These are phyloP conservation scores for Zychaea mexicana DNA, from an alignment of 371 early-diverging fungal species.

Conservation along the genomic window DNA sequence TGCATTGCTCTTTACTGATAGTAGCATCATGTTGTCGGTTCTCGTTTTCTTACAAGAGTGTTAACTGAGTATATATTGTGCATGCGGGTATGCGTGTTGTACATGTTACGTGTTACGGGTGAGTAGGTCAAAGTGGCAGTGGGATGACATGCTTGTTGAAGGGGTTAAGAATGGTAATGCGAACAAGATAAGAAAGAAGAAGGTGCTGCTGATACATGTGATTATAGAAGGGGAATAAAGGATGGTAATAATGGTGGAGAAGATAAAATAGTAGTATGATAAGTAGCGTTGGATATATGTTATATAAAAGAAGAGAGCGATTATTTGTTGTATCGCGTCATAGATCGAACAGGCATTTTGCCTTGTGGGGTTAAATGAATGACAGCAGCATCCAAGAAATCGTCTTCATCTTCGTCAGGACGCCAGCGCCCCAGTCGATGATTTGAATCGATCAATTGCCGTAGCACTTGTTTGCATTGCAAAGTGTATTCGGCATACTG, in stretches of 20 bases:
- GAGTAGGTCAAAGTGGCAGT: too few species aligned
- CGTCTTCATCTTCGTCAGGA: constrained; percentile 15
- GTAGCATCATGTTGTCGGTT: background rate
- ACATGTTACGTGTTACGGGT: too few species aligned
- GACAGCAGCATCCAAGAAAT: background rate
- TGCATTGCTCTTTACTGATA: background rate
- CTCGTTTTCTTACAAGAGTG: background rate
- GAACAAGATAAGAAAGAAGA: too few species aligned
- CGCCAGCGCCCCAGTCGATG: constrained; percentile 14
- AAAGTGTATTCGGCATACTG: constrained; percentile 2
- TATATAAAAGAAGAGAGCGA: background rate
- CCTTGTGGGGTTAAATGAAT: constrained; percentile 5
- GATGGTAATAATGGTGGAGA: too few species aligned
- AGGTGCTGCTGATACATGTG: too few species aligned
- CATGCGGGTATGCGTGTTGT: too few species aligned
- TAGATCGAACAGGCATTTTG: background rate
- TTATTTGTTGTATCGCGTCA: background rate
- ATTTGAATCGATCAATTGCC: constrained; percentile 2
- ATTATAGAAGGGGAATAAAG: too few species aligned
- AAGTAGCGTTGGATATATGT: background rate
- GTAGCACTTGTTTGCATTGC: constrained; percentile 14
- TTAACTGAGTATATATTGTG: too few species aligned
- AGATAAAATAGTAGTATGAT: too few species aligned
- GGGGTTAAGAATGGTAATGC: too few species aligned
- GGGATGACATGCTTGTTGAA: too few species aligned